Base-by-base conservation (phyloP, 495 filamentous ascomycete species). In the Hypomontagnella submonticulosa region DNA sequence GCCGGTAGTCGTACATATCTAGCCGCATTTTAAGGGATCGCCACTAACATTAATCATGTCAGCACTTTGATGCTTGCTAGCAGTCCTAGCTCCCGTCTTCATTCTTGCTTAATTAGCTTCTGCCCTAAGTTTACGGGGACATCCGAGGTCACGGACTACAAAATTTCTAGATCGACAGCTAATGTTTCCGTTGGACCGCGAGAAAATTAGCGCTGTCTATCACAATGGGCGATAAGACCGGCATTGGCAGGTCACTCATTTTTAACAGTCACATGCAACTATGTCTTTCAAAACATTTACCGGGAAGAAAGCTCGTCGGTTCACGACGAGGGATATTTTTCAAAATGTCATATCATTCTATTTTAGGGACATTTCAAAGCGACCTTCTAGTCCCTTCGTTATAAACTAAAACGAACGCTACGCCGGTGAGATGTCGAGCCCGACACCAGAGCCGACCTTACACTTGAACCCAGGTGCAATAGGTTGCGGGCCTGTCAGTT, bases 381-480 rank as follows among this genome's bases (percentile, higher is more conserved):
- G 6, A 27, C 23, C 2, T 27, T 3, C 6, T 27, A 27, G 6
- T 27, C 3, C 23, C 6, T 27, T 27, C 6, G 6, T 27, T 27
- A 27, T 27, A 47, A 11, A 18, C 7, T n/a, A 50, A 18, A 12
- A 50, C 12, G 3, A 15, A 41, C 33, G 15, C 34, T 53, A 65
- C 18, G 50, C 66, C 9, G 67, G 70, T 9, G 32, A 58, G 23
- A 70, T 68, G 15, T 66, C 60, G 4, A 73, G 53, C 3, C 63
- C 67, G 36, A 66, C 11, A 4, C 60, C 67, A 16, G 58, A 56
- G 15, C 70, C 70, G 1, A 57, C 56, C n/a, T 16, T 36, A 38
- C 70, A 72, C 43, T 67, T 70, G 41, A 65, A 70, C 4, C 67
- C 67, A 4, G 53, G 60, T 18, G 67, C 53, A 9, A 68, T 57